A percentile compares a stretch with the other conserved stretches of the same genome.
Conservation (phyloP, 345 rosid genomes). For the Eucalyptus regnans region DNA sequence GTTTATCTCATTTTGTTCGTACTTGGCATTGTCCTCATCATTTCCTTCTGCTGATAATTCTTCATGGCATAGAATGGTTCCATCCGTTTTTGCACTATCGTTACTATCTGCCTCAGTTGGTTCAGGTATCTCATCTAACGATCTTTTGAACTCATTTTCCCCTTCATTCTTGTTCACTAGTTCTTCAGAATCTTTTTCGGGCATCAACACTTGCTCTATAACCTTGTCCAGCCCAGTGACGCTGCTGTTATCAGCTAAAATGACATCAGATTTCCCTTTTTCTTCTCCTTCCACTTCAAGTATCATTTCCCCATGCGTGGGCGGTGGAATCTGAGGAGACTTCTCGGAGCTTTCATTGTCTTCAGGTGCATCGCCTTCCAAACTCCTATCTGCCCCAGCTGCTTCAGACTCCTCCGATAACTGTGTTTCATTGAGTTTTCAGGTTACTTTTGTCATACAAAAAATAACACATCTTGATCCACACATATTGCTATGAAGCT, state of each 20-base stretch:
- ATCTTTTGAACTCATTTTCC: background rate
- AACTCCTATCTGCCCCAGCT: background rate
- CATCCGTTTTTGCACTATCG: background rate
- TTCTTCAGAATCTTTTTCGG: background rate
- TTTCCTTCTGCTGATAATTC: background rate
- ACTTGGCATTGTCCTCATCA: background rate
- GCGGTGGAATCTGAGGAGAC: background rate
- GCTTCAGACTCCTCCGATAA: background rate
- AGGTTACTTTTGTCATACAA: background rate
- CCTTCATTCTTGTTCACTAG: background rate
- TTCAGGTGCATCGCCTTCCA: background rate
- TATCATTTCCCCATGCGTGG: background rate
- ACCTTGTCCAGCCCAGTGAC: background rate
- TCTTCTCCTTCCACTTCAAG: background rate
- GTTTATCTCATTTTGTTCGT: background rate
- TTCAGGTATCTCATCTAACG: background rate
- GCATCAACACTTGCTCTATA: rapidly evolving
- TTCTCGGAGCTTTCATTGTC: background rate
- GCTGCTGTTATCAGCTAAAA: background rate
- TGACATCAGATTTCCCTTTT: background rate
- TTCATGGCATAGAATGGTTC: background rate
- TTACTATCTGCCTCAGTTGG: background rate
- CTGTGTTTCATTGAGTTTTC: background rate
- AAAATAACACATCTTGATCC: background rate
- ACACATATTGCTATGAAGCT: background rate